Conservation (phyloP, 495 filamentous ascomycete species). For the Trichoderma virens region DNA sequence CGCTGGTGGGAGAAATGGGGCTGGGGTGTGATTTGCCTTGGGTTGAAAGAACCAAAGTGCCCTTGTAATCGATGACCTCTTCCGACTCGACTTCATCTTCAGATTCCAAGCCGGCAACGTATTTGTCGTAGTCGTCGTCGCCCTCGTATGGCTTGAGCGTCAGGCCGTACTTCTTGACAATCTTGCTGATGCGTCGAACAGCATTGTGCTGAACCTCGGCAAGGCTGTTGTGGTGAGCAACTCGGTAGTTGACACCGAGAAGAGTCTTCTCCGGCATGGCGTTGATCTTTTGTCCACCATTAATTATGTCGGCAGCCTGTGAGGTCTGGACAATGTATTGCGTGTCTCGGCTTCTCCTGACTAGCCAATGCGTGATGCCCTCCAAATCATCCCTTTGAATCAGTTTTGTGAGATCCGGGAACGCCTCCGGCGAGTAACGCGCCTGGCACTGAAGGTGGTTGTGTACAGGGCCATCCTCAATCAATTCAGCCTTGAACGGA, state of each 20-base stretch:
- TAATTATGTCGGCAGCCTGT: conserved; percentile 48
- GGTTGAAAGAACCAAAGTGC: not conserved
- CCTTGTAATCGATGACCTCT: conserved; percentile 5
- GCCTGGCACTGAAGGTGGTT: conserved; percentile 51
- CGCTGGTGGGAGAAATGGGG: conserved; percentile 54
- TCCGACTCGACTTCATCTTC: conserved; percentile 20
- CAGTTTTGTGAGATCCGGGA: conserved; percentile 37
- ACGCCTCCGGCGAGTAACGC: conserved; percentile 45
- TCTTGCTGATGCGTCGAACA: conserved; percentile 39
- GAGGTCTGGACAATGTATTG: conserved; percentile 38
- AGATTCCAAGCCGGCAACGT: conserved; percentile 36
- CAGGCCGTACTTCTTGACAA: conserved; percentile 52
- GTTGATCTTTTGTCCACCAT: conserved; percentile 62
- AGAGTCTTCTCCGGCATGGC: conserved; percentile 59
- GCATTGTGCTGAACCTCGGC: conserved; percentile 46
- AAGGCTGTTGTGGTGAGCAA: conserved; percentile 55
- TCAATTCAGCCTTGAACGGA: conserved; percentile 51
- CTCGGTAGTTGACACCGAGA: conserved; percentile 58
- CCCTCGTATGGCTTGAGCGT: conserved; percentile 35
- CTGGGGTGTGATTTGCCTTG: conserved; percentile 41
- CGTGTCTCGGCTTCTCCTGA: conserved; percentile 30
- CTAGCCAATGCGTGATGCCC: conserved; percentile 25
- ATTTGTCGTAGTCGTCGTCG: conserved; percentile 38
- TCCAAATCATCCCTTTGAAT: conserved; percentile 23
- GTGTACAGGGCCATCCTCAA: conserved; percentile 52